Conservation (phyloP, 2,329 filamentous ascomycete genomes). For the Hypomyces rosellus region DNA sequence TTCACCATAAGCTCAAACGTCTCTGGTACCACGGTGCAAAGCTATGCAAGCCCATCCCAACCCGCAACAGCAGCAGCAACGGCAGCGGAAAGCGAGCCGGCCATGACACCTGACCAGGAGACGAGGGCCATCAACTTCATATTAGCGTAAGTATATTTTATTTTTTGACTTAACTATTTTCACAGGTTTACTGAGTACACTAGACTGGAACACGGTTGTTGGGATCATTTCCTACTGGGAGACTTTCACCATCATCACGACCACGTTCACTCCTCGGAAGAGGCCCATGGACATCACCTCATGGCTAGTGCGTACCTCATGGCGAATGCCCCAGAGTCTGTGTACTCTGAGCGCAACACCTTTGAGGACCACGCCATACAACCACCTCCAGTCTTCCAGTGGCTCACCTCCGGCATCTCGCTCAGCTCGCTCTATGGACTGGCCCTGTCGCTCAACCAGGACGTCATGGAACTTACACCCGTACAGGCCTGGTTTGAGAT, state of each 20-base stretch:
- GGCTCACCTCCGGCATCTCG: conserved; percentile 34
- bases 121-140: conserved; percentile 48
- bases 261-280: conserved; percentile 16
- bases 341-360: conserved; percentile 23
- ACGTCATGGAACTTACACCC: conserved; percentile 38
- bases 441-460: conserved; percentile 37
- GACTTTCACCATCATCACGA: conserved; percentile 29
- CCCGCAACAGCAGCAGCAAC: not conserved
- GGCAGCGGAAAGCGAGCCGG: conserved; percentile 17
- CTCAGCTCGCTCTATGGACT: conserved; percentile 39
- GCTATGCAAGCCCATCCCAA: conserved; percentile 15
- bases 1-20: conserved; percentile 34
- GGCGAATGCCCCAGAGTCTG: conserved; percentile 29
- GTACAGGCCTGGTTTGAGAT: conserved; percentile 53
- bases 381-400: conserved; percentile 25
- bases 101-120: conserved; percentile 32
- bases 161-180: not conserved
- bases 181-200: too few relatives aligned
- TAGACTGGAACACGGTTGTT: conserved; percentile 48
- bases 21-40: conserved; percentile 14
- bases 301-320: conserved; percentile 40
- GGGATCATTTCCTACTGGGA: conserved; percentile 40
- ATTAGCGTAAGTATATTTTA: conserved; percentile 37
- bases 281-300: conserved; percentile 35
- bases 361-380: conserved; percentile 10